Percentiles rank a stretch among this genome's conserved stretches.
Evolutionary conservation across 1,284 basidiomycete genomes (phyloP).

Genomic region (Cystobasidium slooffiae): DNA sequence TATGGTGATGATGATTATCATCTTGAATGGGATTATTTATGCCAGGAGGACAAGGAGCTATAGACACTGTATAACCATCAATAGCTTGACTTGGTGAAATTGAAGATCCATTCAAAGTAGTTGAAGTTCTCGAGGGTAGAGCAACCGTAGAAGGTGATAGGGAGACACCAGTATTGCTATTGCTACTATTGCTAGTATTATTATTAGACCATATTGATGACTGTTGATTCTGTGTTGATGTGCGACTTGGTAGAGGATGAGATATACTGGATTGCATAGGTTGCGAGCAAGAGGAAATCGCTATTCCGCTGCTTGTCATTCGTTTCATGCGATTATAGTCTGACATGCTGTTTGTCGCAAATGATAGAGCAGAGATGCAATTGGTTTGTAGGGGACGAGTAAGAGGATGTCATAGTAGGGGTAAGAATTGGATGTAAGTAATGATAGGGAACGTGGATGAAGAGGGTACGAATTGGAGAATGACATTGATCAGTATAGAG

Average conservation of each 20-base stretch:
- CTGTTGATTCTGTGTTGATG: too few relatives aligned
- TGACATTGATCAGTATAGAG: not conserved
- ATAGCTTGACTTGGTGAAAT: not conserved
- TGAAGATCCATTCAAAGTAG: not conserved
- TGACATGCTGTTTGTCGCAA: constrained; percentile 17
- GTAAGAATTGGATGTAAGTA: not conserved
- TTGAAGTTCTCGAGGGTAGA: not conserved
- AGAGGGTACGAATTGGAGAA: not conserved
- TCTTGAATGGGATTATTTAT: not conserved
- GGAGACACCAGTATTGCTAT: not conserved
- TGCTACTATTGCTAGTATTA: too few relatives aligned
- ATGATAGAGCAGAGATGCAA: not conserved
- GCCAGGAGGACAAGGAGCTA: not conserved
- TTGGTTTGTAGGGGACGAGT: not conserved
- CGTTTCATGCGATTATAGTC: constrained; percentile 43
- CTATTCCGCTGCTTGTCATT: not conserved
- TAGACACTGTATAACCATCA: not conserved
- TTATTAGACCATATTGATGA: too few relatives aligned
- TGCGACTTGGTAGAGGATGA: not conserved
- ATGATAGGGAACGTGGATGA: not conserved
- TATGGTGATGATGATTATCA: not conserved
- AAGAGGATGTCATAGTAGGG: not conserved
- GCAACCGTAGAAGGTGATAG: not conserved
- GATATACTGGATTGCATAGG: constrained; percentile 2
- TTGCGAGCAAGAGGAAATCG: not conserved